Evolutionary conservation across 148 eudicot species (phyloP).

Genomic region (Vaccinium macrocarpon): DNA sequence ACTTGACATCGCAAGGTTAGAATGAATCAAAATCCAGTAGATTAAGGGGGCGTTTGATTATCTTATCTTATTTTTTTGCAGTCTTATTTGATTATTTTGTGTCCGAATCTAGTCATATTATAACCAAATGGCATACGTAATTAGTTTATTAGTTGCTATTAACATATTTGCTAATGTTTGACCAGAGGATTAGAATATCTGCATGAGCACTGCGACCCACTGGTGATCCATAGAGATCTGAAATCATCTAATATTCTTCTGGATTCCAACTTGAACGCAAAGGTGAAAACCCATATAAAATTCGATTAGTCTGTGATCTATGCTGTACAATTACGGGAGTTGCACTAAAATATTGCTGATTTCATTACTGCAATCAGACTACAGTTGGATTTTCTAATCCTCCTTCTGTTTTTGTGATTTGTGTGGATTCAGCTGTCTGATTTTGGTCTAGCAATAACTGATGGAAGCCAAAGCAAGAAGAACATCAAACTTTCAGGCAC

Average conservation of each 20-base stretch:
- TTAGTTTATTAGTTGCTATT: neutral
- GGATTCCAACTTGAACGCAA: conserved; percentile 66
- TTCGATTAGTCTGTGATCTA: conserved; percentile 11
- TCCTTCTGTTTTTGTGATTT: neutral
- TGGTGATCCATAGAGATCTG: conserved; percentile 86
- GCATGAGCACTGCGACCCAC: conserved; percentile 73
- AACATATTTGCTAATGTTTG: conserved; percentile 29
- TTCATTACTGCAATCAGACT: neutral
- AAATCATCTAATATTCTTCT: conserved; percentile 83
- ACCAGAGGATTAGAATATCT: conserved; percentile 75
- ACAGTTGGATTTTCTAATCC: neutral
- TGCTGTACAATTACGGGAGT: neutral
- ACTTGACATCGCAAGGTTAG: conserved; percentile 64
- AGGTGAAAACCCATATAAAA: conserved; percentile 39
- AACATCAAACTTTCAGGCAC: conserved; percentile 80
- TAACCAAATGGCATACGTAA: neutral
- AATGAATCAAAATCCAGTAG: conserved; percentile 4
- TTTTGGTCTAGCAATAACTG: conserved; percentile 66
- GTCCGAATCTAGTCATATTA: neutral
- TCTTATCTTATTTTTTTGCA: neutral
- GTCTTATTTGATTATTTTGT: neutral
- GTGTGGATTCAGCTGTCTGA: conserved; percentile 58
- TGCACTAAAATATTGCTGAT: neutral
- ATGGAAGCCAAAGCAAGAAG: conserved; percentile 53
- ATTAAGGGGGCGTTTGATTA: neutral